A percentile compares a stretch with the other conserved stretches of the same genome.
phyloP scores from a whole-genome alignment of 177 flowering plant species.

The Vitis hybrid region DNA sequence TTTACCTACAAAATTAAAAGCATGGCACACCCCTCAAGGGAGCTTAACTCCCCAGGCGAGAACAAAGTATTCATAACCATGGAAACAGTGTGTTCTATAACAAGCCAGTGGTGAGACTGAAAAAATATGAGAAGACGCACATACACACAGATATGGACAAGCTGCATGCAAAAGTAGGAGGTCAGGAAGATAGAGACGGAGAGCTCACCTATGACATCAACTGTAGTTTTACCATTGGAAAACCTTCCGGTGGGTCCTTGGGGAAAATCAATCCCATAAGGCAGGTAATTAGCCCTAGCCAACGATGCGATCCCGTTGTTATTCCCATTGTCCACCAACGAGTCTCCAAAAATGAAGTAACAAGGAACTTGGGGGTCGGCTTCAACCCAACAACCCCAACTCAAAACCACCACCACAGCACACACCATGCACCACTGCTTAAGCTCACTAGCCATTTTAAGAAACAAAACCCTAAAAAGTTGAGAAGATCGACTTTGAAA shows the following conservation, averaged over 20 bases:
- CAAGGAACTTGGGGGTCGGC: slow-evolving; percentile 47
- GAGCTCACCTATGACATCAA: slow-evolving; percentile 49
- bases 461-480: not conserved
- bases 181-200: not conserved
- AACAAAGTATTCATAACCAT: no score
- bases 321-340: slow-evolving; percentile 58
- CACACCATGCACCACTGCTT: slow-evolving; percentile 14
- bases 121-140: no score
- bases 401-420: slow-evolving; percentile 5
- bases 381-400: not conserved
- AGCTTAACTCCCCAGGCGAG: no score
- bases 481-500: not conserved
- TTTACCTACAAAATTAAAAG: no score
- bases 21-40: no score
- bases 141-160: no score
- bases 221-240: slow-evolving; percentile 59
- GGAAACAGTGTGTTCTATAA: no score
- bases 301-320: slow-evolving; percentile 48
- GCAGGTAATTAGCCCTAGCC: slow-evolving; percentile 60
- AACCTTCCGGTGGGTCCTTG: slow-evolving; percentile 75
- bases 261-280: slow-evolving; percentile 73
- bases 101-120: no score
- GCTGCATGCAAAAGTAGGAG: no score
- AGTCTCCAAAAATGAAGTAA: slow-evolving; percentile 61
- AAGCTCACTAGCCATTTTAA: slow-evolving; percentile 2